These are phyloP conservation scores for Sporothrix brunneoviolacea DNA, from an alignment of 2,329 filamentous ascomycete species.

Conservation along the genomic window DNA sequence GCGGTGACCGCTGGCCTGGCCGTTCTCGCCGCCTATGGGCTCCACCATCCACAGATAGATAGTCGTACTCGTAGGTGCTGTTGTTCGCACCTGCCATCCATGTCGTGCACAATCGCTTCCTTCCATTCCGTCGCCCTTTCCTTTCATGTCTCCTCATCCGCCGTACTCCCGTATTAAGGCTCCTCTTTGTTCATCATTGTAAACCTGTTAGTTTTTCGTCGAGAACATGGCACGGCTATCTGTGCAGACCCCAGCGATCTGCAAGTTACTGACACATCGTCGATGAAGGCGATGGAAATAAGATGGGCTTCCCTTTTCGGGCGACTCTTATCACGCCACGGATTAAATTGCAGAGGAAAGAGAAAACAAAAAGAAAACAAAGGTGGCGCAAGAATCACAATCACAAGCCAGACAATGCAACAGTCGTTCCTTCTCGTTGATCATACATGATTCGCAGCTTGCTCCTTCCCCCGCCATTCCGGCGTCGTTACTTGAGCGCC, in stretches of 20 bases:
- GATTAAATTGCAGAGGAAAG: background rate
- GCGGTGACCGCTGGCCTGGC: constrained; percentile 1
- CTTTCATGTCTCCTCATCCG: background rate
- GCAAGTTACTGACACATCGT: too few relatives aligned
- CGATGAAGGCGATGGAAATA: too few relatives aligned
- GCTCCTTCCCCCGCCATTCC: constrained; percentile 9
- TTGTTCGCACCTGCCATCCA: constrained; percentile 1
- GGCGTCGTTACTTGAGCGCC: background rate
- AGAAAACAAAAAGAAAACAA: background rate
- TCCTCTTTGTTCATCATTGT: too few relatives aligned
- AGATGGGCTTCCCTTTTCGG: too few relatives aligned
- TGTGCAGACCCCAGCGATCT: too few relatives aligned
- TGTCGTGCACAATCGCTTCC: background rate
- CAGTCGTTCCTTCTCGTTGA: background rate
- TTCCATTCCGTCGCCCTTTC: background rate
- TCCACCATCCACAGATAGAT: constrained; percentile 1
- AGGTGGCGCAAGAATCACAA: constrained; percentile 5
- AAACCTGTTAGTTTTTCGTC: too few relatives aligned
- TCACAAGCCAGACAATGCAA: background rate
- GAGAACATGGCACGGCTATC: too few relatives aligned
- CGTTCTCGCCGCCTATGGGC: constrained; percentile 2
- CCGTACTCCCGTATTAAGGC: too few relatives aligned
- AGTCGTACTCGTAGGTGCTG: background rate
- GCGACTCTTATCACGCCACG: too few relatives aligned
- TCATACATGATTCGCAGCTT: background rate